These are phyloP conservation scores for Dendrocalamus latiflorus DNA, from an alignment of 202 grass and related monocot genomes.

Conservation along the genomic window DNA sequence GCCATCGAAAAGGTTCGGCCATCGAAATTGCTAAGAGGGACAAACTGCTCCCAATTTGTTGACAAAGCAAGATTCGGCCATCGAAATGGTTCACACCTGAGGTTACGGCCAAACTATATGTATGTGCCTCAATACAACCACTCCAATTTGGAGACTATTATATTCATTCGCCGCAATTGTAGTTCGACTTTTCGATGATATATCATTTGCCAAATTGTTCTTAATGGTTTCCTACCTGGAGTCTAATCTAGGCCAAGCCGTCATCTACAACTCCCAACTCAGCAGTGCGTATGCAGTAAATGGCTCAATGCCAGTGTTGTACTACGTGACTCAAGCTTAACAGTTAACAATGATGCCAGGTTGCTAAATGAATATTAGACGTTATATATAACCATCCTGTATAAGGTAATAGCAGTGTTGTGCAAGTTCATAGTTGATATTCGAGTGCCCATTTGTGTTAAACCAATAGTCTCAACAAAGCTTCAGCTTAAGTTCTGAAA, in stretches of 20 bases:
- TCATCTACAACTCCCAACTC: not conserved
- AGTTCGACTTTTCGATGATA: not conserved
- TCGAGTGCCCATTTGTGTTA: too few relatives aligned
- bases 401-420: too few relatives aligned
- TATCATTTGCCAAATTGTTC: too few relatives aligned
- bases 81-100: slow-evolving; percentile 5
- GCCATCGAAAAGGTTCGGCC: too few relatives aligned
- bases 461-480: too few relatives aligned
- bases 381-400: too few relatives aligned
- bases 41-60: not conserved
- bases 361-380: too few relatives aligned
- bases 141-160: not conserved
- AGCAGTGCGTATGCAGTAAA: not conserved
- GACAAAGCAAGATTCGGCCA: not conserved
- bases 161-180: not conserved
- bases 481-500: too few relatives aligned
- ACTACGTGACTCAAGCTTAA: too few relatives aligned
- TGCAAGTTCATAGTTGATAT: too few relatives aligned
- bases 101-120: not conserved
- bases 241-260: not conserved
- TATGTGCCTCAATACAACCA: not conserved
- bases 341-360: too few relatives aligned
- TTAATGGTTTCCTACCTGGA: not conserved
- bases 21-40: not conserved
- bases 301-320: too few relatives aligned